phyloP scores from a whole-genome alignment of 257 asterid species.

The Solanum rostratum region DNA sequence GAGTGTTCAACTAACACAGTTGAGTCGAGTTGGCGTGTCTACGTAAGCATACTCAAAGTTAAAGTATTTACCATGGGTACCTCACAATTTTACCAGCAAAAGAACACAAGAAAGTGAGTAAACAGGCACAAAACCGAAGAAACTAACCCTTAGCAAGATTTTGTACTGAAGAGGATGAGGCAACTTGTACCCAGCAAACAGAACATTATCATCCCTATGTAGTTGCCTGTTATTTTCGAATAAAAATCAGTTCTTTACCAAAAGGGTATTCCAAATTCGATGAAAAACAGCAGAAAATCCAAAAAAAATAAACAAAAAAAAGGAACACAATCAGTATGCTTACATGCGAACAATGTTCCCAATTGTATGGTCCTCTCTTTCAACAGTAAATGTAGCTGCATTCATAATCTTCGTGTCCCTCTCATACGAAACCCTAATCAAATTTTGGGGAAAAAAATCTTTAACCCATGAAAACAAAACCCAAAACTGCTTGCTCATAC shows the following conservation, averaged over 20 bases:
- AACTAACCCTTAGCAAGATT: constrained; percentile 71
- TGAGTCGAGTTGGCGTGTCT: neutral
- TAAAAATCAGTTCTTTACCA: neutral
- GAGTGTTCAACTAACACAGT: neutral
- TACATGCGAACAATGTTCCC: constrained; percentile 93
- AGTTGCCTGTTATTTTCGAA: constrained; percentile 50
- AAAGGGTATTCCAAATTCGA: neutral
- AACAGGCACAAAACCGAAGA: neutral
- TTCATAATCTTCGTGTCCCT: constrained; percentile 91
- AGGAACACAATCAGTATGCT: neutral
- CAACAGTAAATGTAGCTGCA: constrained; percentile 84
- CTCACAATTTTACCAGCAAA: too few relatives aligned
- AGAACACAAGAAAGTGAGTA: too few relatives aligned
- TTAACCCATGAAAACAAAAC: neutral
- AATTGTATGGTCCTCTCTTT: constrained; percentile 91
- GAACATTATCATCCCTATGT: constrained; percentile 76
- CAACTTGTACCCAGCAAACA: constrained; percentile 92
- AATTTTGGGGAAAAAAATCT: neutral
- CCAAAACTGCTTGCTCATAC: neutral
- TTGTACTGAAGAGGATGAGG: constrained; percentile 98
- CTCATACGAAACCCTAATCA: constrained; percentile 76
- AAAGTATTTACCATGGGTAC: too few relatives aligned
- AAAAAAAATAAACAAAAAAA: neutral
- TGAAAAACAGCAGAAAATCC: neutral
- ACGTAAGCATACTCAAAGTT: neutral